Conservation (phyloP, 179 eudicot species). For the Spergularia azorica region DNA sequence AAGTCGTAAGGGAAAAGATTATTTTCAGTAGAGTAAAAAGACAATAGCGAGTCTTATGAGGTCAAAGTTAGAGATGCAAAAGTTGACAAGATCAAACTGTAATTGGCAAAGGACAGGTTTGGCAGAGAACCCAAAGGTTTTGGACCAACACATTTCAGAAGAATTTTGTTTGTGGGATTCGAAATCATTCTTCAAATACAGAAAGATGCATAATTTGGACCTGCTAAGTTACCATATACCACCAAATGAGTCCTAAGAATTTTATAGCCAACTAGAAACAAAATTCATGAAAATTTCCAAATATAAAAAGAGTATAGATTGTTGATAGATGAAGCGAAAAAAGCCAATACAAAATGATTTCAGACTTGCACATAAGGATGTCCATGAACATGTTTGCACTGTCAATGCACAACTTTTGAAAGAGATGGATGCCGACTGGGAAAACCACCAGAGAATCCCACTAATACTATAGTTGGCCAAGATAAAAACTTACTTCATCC, state of each 20-base stretch:
- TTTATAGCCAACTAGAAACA: not conserved
- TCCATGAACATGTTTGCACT: not conserved
- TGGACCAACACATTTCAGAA: no score
- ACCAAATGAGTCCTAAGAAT: slow-evolving; percentile 1
- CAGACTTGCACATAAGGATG: not conserved
- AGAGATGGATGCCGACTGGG: no score
- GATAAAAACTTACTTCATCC: slow-evolving; percentile 71
- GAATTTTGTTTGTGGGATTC: no score
- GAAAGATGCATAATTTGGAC: not conserved
- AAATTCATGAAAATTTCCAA: not conserved
- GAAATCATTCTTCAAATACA: no score
- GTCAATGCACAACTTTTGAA: no score
- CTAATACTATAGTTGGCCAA: not conserved
- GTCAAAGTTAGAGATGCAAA: slow-evolving; percentile 1
- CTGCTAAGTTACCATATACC: not conserved
- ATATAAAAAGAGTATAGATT: not conserved
- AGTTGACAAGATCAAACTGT: not conserved
- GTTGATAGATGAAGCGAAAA: not conserved
- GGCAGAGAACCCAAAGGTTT: no score
- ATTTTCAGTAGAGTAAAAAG: not conserved
- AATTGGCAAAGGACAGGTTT: no score
- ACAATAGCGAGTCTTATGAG: not conserved
- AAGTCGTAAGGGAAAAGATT: not conserved
- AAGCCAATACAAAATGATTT: not conserved
- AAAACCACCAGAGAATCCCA: not conserved